Base-by-base conservation (phyloP, 106 monocot genomes). In the Chionographis japonica region DNA sequence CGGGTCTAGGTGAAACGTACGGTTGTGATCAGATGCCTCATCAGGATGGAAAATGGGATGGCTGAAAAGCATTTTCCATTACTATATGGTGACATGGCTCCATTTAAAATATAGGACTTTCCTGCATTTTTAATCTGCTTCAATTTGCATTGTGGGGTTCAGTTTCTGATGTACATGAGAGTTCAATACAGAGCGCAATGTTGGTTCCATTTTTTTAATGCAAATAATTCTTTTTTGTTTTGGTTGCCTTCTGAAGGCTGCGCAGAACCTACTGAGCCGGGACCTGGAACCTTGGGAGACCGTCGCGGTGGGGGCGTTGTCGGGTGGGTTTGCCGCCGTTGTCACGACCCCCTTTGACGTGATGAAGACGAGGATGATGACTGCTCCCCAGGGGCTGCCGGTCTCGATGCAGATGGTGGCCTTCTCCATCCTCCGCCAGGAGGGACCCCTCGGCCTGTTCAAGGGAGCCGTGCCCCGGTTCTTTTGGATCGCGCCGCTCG, bases 321-420 rank as follows among this genome's bases (percentile, higher is more conserved):
- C 97, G 1, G 97, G 97, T 17, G 97, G 97, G 40, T 83, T 98
- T 52, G 92, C 97, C 1, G 92, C 97, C 4, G 90, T 98, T 0
- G 62, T 90, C 2, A 98, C 97, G 0, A 98, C 92, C 56, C 97
- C 97, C 1, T 98, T 98, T 63, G 97, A 98, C 63, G 97, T 98
- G 75, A 92, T 98, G 93, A 98, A 98, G 68, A 98, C 97, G 3
- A 78, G 92, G 60, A 93, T 87, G 92, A 98, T 98, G 92, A 98
- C 92, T 2, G 90, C 97, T 4, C 87, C 83, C 3, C 92, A 67
- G 65, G 92, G 97, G 12, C 14, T 80, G 35, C 85, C 78, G 4
- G 73, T 81, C 2, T 90, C 97, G 5, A 98, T 98, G 97, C 82
- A 85, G 40, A 81, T 93, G 74, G 74, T 98, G 36, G 90, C 92